phyloP scores from a whole-genome alignment of 2,329 filamentous ascomycete genomes.

The Pseudodiploospora longispora region DNA sequence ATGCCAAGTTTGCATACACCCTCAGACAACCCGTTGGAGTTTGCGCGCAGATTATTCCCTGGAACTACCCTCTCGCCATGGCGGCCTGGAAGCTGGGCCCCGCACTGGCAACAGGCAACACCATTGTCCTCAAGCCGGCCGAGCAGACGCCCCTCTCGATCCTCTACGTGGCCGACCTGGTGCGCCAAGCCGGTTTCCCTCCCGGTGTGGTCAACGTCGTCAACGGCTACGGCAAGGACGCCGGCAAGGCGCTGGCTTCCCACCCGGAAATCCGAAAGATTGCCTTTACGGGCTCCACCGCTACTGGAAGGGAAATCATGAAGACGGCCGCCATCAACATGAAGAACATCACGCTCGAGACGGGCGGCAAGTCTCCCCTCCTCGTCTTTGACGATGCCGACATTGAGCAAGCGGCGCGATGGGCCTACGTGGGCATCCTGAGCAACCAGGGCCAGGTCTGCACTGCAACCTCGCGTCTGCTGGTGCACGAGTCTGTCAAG shows the following conservation, averaged over 20 bases:
- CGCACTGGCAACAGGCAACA: constrained; percentile 56
- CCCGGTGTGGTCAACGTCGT: constrained; percentile 70
- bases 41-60: constrained; percentile 64
- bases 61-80: constrained; percentile 55
- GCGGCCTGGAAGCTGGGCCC: constrained; percentile 67
- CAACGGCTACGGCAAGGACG: constrained; percentile 61
- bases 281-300: constrained; percentile 70
- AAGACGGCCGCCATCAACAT: constrained; percentile 59
- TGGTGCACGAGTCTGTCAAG: constrained; percentile 53
- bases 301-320: constrained; percentile 67
- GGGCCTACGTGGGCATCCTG: constrained; percentile 43
- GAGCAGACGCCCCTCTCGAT: constrained; percentile 61
- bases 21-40: constrained; percentile 71
- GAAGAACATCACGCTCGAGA: constrained; percentile 60
- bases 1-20: constrained; percentile 62
- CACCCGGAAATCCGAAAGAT: constrained; percentile 68
- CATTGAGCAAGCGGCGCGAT: constrained; percentile 59
- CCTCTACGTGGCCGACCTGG: constrained; percentile 56
- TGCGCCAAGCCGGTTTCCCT: constrained; percentile 68
- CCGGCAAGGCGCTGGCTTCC: constrained; percentile 58
- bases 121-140: constrained; percentile 56
- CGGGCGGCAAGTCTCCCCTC: constrained; percentile 58
- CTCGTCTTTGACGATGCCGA: constrained; percentile 60
- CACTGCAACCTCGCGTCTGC: constrained; percentile 54
- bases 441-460: constrained; percentile 58